phyloP scores from a whole-genome alignment of 73 alveolate species.

The Tetrahymena malaccensis region DNA sequence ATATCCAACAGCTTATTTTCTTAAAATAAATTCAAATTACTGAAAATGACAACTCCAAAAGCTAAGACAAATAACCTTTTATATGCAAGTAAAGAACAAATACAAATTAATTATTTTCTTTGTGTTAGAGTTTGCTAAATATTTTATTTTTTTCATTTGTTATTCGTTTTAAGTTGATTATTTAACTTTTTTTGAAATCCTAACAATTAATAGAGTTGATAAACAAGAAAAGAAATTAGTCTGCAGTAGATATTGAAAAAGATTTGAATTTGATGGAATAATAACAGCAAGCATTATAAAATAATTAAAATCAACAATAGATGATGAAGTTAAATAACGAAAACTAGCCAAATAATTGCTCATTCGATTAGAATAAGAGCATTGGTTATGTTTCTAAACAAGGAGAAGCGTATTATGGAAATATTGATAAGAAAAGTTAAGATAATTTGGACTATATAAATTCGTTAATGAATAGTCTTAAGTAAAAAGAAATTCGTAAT shows the following conservation, averaged over 20 bases:
- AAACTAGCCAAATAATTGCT: background rate
- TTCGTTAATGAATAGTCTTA: background rate
- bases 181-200: background rate
- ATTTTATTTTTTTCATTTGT: background rate
- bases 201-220: background rate
- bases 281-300: background rate
- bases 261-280: background rate
- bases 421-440: background rate
- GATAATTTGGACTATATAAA: background rate
- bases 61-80: background rate
- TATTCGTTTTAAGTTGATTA: background rate
- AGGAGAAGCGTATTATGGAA: background rate
- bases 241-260: background rate
- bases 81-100: background rate
- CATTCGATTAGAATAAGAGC: background rate
- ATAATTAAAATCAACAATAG: background rate
- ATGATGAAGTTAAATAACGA: background rate
- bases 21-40: background rate
- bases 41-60: background rate
- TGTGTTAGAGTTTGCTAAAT: background rate
- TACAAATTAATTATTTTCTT: no score
- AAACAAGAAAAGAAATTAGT: background rate
- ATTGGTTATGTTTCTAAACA: background rate
- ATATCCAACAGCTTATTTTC: background rate
- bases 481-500: background rate